These are phyloP conservation scores for Vairimorpha ceranae DNA, from an alignment of 371 early-diverging fungal species.

Conservation along the genomic window DNA sequence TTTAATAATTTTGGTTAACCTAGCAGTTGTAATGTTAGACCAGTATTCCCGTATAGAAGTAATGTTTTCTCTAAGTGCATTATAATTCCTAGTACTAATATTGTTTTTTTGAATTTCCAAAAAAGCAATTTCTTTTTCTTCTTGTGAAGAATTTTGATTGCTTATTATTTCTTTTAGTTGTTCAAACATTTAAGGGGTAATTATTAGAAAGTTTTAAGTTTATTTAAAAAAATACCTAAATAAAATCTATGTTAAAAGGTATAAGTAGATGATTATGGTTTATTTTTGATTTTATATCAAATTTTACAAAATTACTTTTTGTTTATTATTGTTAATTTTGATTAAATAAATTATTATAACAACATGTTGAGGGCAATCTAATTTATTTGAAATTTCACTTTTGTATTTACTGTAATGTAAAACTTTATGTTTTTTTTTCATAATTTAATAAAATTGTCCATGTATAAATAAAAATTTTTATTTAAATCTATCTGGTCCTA, in stretches of 20 bases:
- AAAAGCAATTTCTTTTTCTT: slow-evolving; percentile 38
- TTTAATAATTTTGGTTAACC: slow-evolving; percentile 59
- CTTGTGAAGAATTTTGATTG: slow-evolving; percentile 18
- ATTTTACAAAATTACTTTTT: no score
- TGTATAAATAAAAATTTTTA: slow-evolving; percentile 25
- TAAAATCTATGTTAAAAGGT: no score
- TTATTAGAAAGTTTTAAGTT: no score
- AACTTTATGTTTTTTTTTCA: not conserved
- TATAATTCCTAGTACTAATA: not conserved
- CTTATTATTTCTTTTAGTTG: slow-evolving; percentile 1
- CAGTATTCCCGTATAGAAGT: slow-evolving; percentile 19
- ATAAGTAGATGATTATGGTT: no score
- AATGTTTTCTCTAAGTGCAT: not conserved
- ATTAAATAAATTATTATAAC: no score
- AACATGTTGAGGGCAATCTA: no score
- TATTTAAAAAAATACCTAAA: no score
- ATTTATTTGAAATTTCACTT: no score
- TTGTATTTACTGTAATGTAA: no score
- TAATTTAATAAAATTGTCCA: no score
- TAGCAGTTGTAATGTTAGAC: slow-evolving; percentile 47
- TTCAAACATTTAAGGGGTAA: slow-evolving; percentile 8
- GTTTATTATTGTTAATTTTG: no score
- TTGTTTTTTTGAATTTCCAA: slow-evolving; percentile 15
- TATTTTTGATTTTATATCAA: no score
- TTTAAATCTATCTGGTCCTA: slow-evolving; percentile 27